Evolutionary conservation across 768 basidiomycete genomes (phyloP).

Genomic region (Calocybe indica): DNA sequence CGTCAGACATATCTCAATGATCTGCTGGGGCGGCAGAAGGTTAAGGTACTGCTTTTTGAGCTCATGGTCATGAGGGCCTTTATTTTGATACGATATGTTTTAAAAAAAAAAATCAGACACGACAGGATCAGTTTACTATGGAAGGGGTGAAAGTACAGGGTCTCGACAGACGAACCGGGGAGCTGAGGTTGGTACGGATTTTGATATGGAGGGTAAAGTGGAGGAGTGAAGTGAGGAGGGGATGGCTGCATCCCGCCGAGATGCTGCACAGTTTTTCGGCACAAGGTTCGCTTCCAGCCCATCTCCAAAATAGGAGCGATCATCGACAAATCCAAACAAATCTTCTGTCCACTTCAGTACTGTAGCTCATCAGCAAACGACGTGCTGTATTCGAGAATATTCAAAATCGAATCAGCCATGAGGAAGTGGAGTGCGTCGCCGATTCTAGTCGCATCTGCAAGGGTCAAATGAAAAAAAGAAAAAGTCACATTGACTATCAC

Average conservation of each 20-base stretch:
- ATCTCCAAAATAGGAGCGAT: not conserved
- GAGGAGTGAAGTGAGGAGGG: slow-evolving; percentile 25
- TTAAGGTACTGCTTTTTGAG: slow-evolving; percentile 70
- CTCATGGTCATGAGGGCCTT: slow-evolving; percentile 43
- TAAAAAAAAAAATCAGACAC: not conserved
- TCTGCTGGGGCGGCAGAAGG: slow-evolving; percentile 59
- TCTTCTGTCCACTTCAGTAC: too few relatives aligned
- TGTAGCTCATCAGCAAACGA: too few relatives aligned
- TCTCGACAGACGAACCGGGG: slow-evolving; percentile 14
- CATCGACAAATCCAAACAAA: too few relatives aligned
- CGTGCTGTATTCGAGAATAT: too few relatives aligned
- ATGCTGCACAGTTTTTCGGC: slow-evolving; percentile 68
- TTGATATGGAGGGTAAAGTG: slow-evolving; percentile 29
- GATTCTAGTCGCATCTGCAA: too few relatives aligned
- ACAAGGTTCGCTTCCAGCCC: slow-evolving; percentile 51
- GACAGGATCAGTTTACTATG: too few relatives aligned
- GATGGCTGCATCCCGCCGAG: slow-evolving; percentile 57
- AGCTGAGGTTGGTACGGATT: slow-evolving; percentile 27
- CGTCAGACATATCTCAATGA: slow-evolving; percentile 74
- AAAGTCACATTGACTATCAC: too few relatives aligned
- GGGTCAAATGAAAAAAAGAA: too few relatives aligned
- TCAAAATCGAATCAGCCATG: too few relatives aligned
- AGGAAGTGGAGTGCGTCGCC: too few relatives aligned
- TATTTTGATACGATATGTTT: not conserved
- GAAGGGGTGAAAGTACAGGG: not conserved